phyloP scores from a whole-genome alignment of 2,329 filamentous ascomycete genomes.

The Geosmithia morbida region DNA sequence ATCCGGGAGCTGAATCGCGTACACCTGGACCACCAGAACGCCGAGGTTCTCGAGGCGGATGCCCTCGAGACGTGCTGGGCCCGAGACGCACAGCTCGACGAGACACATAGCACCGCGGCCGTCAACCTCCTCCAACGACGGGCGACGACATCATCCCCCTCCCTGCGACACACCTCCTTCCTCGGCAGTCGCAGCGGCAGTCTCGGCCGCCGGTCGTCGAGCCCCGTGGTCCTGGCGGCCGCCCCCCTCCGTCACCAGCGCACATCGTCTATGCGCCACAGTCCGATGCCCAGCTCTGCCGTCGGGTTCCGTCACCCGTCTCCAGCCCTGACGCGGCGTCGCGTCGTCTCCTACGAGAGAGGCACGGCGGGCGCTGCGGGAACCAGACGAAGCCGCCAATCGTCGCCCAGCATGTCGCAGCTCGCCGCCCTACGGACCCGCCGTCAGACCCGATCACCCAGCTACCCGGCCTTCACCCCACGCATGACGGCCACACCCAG shows the following conservation, averaged over 20 bases:
- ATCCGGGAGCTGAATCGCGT: slow-evolving; percentile 48
- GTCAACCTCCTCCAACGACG: slow-evolving; percentile 12
- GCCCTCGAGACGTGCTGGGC: slow-evolving; percentile 53
- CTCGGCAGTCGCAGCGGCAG: background rate
- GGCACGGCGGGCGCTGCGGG: background rate
- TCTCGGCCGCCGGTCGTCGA: slow-evolving; percentile 13
- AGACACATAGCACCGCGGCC: slow-evolving; percentile 22
- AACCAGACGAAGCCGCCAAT: slow-evolving; percentile 11
- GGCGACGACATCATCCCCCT: slow-evolving; percentile 19
- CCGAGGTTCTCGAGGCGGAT: slow-evolving; percentile 44
- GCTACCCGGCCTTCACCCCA: slow-evolving; percentile 36
- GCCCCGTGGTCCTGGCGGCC: slow-evolving; percentile 12
- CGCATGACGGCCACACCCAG: slow-evolving; percentile 37
- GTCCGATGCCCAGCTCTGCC: slow-evolving; percentile 16
- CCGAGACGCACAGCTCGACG: slow-evolving; percentile 51
- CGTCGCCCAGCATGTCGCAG: slow-evolving; percentile 15
- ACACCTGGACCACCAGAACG: slow-evolving; percentile 28
- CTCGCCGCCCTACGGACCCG: slow-evolving; percentile 28
- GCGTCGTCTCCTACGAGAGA: slow-evolving; percentile 27
- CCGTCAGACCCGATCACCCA: slow-evolving; percentile 45
- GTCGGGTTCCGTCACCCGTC: slow-evolving; percentile 17
- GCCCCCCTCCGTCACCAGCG: slow-evolving; percentile 17
- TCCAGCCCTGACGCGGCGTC: slow-evolving; percentile 25
- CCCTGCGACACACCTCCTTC: slow-evolving; percentile 18
- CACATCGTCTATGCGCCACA: slow-evolving; percentile 13